Evolutionary conservation across 495 filamentous ascomycete genomes (phyloP), one percentile per base, ranked within the genome.

Genomic region (Glutinoglossum americanum): DNA sequence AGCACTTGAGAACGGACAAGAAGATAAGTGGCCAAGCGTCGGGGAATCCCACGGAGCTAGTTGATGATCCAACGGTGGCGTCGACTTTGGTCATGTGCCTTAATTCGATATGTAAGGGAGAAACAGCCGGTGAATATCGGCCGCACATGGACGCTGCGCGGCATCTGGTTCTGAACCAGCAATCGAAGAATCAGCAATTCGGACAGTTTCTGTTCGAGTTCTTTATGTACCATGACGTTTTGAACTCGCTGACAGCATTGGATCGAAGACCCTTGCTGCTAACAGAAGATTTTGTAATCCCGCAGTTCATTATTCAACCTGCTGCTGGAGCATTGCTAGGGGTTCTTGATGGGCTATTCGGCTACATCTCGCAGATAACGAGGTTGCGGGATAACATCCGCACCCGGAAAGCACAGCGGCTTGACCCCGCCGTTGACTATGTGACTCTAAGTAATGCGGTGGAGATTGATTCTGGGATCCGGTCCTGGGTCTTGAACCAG

Each of bases 151-250:
- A 81, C 60, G 84, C 80, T 2, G 89, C 87, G 60, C 77, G 84
- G 59, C 76, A 75, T 54, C 74, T 94, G 53, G 75, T 92, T n/a
- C 64, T 71, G 32, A 72, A 70, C 4, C 80, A 69, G 72, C 76
- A 64, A 71, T 79, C 61, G 60, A 77, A 66, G 65, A 76, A 87
- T 56, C 73, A 79, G 41, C 76, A 80, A 30, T 87, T 89, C 64
- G 70, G 79, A 19, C 79, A 81, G 60, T 94, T 95, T 65, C 84
- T 95, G 61, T 77, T 86, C 67, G 89, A 94, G 67, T 93, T 94
- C 73, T 93, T 94, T 71, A 83, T 87, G 67, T 94, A 93, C 63
- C 85, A 93, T 69, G 84, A 89, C 61, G 80, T 85, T 58, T 84
- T 82, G 28, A 86, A 86, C 64, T 82, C 89, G 41, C 74, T 94